Base-by-base conservation (phyloP, 768 basidiomycete species). In the Boletus sp. region DNA sequence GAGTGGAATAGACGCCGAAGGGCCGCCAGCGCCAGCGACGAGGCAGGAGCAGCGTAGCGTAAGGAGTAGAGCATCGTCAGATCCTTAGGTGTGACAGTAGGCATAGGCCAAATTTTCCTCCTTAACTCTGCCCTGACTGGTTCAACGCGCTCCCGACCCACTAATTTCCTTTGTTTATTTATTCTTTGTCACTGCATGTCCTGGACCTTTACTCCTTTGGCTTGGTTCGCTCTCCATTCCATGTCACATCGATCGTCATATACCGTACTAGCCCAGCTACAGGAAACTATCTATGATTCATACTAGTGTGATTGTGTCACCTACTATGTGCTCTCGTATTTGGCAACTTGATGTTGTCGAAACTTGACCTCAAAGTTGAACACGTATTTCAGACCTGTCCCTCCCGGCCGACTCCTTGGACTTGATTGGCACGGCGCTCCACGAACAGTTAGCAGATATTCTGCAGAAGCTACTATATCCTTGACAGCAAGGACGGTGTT, bases 201-300 rank as follows among this genome's bases (percentile, higher is more conserved):
- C 20, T 68, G 60, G 56, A 66, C 52, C 57, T 51, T 50, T 28
- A 57, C 52, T 44, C n/a, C 35, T 42, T 52, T 35, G 45, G 37
- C 24, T 33, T 35, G 40, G 37, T 50, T 33, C 45, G 30, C 50
- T 54, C 9, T 42, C 33, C 20, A 41, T 51, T 52, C 24, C 47
- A 45, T 46, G 24, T 24, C 3, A 24, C 24, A 24, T 24, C 24
- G 24, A 24, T 3, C 24, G 24, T 24, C 24, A 24, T 24, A 24
- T 24, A 24, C 24, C 24, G 24, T 24, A 24, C 24, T 24, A 24
- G 24, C 24, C 3, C 24, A 24, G 24, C 24, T 24, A 24, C 24
- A 24, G 24, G 24, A 24, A 3, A 24, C 24, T 24, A 24, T 2
- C 1, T 24, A 24, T 24, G 24, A 3, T 24, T 3, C 24, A 24